These are phyloP conservation scores for Trichoderma sp. DNA, from an alignment of 2,329 filamentous ascomycete genomes.

Conservation along the genomic window DNA sequence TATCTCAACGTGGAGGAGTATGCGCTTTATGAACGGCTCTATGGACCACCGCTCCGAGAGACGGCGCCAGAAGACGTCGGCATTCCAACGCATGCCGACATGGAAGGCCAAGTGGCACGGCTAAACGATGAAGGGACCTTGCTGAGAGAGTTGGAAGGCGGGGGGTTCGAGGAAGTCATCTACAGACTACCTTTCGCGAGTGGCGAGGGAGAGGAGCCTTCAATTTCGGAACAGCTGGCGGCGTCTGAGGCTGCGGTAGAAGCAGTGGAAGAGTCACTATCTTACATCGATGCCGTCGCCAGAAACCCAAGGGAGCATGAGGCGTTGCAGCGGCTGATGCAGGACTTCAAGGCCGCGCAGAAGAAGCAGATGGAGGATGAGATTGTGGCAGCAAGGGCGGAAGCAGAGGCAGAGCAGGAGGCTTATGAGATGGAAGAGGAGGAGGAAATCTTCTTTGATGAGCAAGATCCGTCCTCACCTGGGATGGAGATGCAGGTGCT, in stretches of 20 bases:
- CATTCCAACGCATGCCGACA: conserved; percentile 47
- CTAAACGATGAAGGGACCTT: conserved; percentile 48
- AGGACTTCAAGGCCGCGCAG: conserved; percentile 56
- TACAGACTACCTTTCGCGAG: conserved; percentile 41
- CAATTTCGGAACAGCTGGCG: conserved; percentile 8
- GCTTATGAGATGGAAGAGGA: conserved; percentile 36
- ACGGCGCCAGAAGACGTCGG: conserved; percentile 63
- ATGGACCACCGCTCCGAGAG: conserved; percentile 71
- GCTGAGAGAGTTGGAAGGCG: conserved; percentile 58
- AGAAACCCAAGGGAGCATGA: conserved; percentile 59
- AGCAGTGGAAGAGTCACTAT: conserved; percentile 36
- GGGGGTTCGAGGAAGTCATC: conserved; percentile 64
- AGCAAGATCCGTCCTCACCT: conserved; percentile 34
- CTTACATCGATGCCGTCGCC: conserved; percentile 53
- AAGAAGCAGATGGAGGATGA: conserved; percentile 37
- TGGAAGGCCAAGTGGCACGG: conserved; percentile 35
- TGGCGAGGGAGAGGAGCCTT: conserved; percentile 5
- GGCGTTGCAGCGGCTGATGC: conserved; percentile 57
- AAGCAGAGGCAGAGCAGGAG: conserved; percentile 32
- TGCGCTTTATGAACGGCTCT: conserved; percentile 75
- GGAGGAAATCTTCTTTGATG: neutral
- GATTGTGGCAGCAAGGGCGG: conserved; percentile 31
- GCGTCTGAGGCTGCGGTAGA: conserved; percentile 34
- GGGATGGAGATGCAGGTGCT: conserved; percentile 39
- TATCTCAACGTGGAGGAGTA: conserved; percentile 72